Base-by-base conservation (phyloP, 805 yeast genomes). In the Starmera amethionina region DNA sequence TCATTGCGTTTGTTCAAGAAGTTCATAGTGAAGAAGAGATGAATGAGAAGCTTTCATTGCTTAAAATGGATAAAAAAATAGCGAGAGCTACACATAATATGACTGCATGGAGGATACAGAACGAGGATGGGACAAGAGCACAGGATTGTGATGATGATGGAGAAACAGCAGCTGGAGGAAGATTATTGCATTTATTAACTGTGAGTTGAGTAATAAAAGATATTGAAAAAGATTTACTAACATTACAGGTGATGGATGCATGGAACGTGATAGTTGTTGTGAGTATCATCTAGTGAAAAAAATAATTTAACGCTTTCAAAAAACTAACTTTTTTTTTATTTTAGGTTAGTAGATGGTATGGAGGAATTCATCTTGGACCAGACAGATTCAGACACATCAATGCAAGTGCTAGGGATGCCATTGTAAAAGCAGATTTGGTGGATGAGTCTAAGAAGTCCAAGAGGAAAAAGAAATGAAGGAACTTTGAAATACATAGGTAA, bases 141-240 rank as follows among this genome's bases (percentile, higher is more conserved):
- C 93, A 85, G 51, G 97, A 93, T 51, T 88, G 85, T 50, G 97
- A 93, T 54, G 97, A 93, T 58, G 98, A 90, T 55, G 98, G 98
- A 3, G 98, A 93, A 55, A 72, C 94, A 0, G 97, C 97, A 1
- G 96, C 97, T 1, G 98, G 98, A 9, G 77, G 89, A 5, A 65
- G 96, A 42, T 64, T 89, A 69, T 60, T 88, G 38, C 96, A 87
- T 63, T 60, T 89, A 37, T 61, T 89, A 47, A 75, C 84, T 31
- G 45, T 54, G 14, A 16, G 35, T 33, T 9, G 15, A 15, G 27
- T 22, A 7, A 22, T 22, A 22, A 22, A 22, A 4, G 6, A 22
- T 6, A 22, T 6, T 2, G 5, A 22, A 22, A 8, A 30, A 30
- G 10, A 12, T 8, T 5, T 33, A 33, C 14, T 33, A 33, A 33